Evolutionary conservation across 2,329 filamentous ascomycete genomes (phyloP).

Genomic region (Fusarium denticulatum): DNA sequence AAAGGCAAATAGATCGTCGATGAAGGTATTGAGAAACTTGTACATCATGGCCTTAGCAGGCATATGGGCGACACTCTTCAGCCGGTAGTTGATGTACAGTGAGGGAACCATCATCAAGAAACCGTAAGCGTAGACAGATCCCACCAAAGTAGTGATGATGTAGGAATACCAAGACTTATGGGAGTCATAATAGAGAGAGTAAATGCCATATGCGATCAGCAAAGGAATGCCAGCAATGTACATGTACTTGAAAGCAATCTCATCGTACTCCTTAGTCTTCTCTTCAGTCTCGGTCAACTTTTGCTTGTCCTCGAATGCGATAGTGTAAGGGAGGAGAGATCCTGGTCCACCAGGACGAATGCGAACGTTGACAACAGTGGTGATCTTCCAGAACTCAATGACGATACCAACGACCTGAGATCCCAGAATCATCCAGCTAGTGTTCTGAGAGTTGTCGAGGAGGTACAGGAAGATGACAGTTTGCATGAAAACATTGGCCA

Average conservation of each 20-base stretch:
- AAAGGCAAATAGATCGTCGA: slow-evolving; percentile 97
- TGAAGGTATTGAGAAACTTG: slow-evolving; percentile 98
- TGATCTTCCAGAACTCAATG: slow-evolving; percentile 89
- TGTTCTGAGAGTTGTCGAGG: slow-evolving; percentile 96
- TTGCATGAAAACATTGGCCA: slow-evolving; percentile 99
- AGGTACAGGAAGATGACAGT: slow-evolving; percentile 94
- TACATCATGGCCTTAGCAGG: slow-evolving; percentile 96
- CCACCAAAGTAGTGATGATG: slow-evolving; percentile 92
- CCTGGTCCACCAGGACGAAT: slow-evolving; percentile 74
- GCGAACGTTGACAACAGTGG: slow-evolving; percentile 90
- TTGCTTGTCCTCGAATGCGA: slow-evolving; percentile 96
- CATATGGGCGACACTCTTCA: slow-evolving; percentile 97
- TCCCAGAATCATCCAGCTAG: slow-evolving; percentile 98
- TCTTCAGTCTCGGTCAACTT: slow-evolving; percentile 93
- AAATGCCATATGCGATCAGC: slow-evolving; percentile 86
- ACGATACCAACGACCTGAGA: slow-evolving; percentile 85
- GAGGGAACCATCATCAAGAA: slow-evolving; percentile 99
- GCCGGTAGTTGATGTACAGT: slow-evolving; percentile 98
- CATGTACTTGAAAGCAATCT: slow-evolving; percentile 97
- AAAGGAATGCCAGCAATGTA: slow-evolving; percentile 92
- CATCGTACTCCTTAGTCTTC: slow-evolving; percentile 98
- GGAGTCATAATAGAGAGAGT: slow-evolving; percentile 90
- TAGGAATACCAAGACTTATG: slow-evolving; percentile 99
- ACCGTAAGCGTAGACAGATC: slow-evolving; percentile 95
- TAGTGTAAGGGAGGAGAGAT: slow-evolving; percentile 78